These are phyloP conservation scores for Termitomyces eurrhizus DNA, from an alignment of 768 basidiomycete genomes.

Conservation along the genomic window DNA sequence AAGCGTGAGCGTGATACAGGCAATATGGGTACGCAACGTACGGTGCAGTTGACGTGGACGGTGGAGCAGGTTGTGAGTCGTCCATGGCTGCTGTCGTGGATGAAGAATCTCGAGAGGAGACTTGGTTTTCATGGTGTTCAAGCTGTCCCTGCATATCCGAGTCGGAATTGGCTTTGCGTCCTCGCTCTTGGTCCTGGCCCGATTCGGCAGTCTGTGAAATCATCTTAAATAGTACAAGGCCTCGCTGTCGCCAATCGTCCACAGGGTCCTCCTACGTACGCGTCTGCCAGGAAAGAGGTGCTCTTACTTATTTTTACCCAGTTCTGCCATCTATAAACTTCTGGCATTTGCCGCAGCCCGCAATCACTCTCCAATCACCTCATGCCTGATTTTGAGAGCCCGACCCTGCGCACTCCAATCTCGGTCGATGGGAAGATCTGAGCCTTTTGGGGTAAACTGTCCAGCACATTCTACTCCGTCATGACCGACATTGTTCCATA, in stretches of 20 bases:
- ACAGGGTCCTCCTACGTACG: constrained; percentile 6
- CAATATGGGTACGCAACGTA: constrained; percentile 8
- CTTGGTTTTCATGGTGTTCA: constrained; percentile 14
- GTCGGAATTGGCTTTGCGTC: constrained; percentile 14
- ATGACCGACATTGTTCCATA: constrained; percentile 9
- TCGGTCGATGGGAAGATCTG: constrained; percentile 15
- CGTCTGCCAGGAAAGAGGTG: constrained; percentile 4
- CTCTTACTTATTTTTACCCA: constrained; percentile 11
- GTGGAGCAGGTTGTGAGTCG: constrained; percentile 9
- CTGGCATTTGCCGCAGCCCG: constrained; percentile 14
- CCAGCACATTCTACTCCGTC: constrained; percentile 11
- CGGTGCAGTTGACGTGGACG: constrained; percentile 15
- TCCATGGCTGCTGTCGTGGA: constrained; percentile 17
- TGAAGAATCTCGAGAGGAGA: constrained; percentile 4
- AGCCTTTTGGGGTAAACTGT: constrained; percentile 5
- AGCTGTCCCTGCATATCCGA: constrained; percentile 16
- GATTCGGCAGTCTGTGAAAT: constrained; percentile 14
- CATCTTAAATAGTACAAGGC: constrained; percentile 7
- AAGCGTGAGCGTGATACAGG: neutral
- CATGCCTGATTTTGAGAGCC: constrained; percentile 6
- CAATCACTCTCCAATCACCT: constrained; percentile 11
- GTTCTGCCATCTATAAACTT: constrained; percentile 11
- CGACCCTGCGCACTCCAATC: constrained; percentile 13
- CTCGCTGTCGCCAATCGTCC: constrained; percentile 5
- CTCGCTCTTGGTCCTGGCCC: constrained; percentile 9